Evolutionary conservation across 2,329 filamentous ascomycete genomes (phyloP), one percentile per base, ranked within the genome.

Genomic region (Bretziella fagacearum): DNA sequence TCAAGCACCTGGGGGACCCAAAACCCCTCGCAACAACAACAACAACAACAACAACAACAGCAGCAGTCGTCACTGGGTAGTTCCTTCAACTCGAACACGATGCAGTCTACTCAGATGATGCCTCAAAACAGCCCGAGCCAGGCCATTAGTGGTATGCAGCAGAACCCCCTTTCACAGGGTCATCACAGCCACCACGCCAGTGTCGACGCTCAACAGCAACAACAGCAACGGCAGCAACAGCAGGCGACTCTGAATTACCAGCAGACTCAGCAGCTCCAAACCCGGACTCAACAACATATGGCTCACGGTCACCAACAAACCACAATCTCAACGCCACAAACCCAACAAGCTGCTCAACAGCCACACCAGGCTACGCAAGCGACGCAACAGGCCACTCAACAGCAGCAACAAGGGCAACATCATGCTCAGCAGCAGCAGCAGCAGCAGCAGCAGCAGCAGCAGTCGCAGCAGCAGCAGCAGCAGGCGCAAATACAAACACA

Each of bases 361-460:
- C 53, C 55, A 18, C 49, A 48, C n/a, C 43, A 46, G 13, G 43
- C 27, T 4, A 29, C 47, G 39, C 33, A 22, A 13, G 36, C 43
- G 13, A 22, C 40, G 20, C 46, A 48, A 20, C 47, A 44, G 13
- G 25, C 22, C 6, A 42, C 45, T n/a, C 32, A 39, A 44, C 50
- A 54, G 22, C 50, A 50, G 18, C 55, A 53, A 36, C 54, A 52
- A 11, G 33, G 25, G 8, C 53, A 55, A 36, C 50, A 44, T 25
- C 44, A 50, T 17, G 48, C 44, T 11, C 53, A 49, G 22, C 54
- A 53, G 33, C 48, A 48, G 32, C 32, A 44, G n/a, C 23, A 51
- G 26, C 52, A 49, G 40, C 53, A 52, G 11, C 52, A 54, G 18
- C 44, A 53, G 33, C 44, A 46, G 33, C 22, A 37, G 22, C 33